Evolutionary conservation across 371 early-diverging fungal genomes (phyloP), one percentile per base, ranked within the genome.

Genomic region (Mucor plumbeus): DNA sequence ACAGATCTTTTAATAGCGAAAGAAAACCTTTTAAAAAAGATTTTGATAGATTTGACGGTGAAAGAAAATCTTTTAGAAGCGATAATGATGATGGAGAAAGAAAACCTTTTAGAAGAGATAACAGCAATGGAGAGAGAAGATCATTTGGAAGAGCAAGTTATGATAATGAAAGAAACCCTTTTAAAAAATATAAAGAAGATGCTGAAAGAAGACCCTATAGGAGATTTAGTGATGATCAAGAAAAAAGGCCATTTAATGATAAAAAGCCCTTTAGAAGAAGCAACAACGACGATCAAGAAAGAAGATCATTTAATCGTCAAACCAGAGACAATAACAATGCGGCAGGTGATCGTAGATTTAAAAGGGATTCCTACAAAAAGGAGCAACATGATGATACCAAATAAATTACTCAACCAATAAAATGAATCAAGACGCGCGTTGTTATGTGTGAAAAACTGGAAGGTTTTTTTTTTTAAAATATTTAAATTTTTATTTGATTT

Each of bases 361-460:
- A 47, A 19, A 47, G 21, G 8, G 47, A 47, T 47, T 47, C 26
- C 3, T 26, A 26, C 26, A 26, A 26, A 26, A 26, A 26, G 47
- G 19, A 19, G 47, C 17, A 43, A 26, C 43, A 48, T 19, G 21
- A 48, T 48, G 21, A 21, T 48, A 53, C 53, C 50, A 50, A 26
- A 50, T 50, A 26, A 44, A 17, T 44, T 15, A 21, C 11, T 21
- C 50, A 50, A 21, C 44, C 44, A 44, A 60, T 43, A 60, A 60
- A 60, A 15, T 15, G 11, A 34, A 60, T 10, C 33, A 44, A 43
- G 43, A 43, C 61, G 61, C 61, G 61, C 61, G 61, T 60, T 59
- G 26, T 26, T 35, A 9, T 55, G 33, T 55, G 33, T 55, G 56
- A 35, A 35, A 47, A n/a, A 19, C 26, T 26, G 26, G 26, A 3